Base-by-base conservation (phyloP, 345 rosid genomes). In the Clausena lansium region DNA sequence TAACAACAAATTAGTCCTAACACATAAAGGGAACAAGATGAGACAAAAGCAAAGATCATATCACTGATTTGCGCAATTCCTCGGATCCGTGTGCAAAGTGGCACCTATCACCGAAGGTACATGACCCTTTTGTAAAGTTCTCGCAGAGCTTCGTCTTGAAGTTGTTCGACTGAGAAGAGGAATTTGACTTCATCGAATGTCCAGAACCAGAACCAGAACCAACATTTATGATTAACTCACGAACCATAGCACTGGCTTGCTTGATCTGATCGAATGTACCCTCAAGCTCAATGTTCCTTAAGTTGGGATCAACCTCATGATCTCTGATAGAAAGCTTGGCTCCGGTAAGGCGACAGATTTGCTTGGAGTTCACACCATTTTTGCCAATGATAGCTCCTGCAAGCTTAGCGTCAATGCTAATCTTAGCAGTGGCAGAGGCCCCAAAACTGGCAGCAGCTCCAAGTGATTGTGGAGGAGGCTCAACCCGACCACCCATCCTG, bases 301-400 rank as follows among this genome's bases (percentile, higher is more conserved):
- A 77, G 78, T 86, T 91, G 2, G 98, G 92, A 76, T 97, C 97
- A 3, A 86, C 67, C 67, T 97, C 98, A 30, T 94, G 94, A 27
- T 97, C 98, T 70, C 93, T 87, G 33, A 97, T 94, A 17, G 98
- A 91, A 73, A 97, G 89, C 85, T 92, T 97, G 74, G 90, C 97
- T 58, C 99, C 99, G 0, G 99, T 94, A 19, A 86, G 82, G 5
- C 95, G 94, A 57, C 92, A 90, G 19, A 96, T 91, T 80, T 96
- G 99, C 84, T 94, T 96, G 3, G 99, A 92, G 84, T 90, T 89
- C 55, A 94, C 95, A 62, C 99, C 99, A 30, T 91, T 91, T 81
- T 94, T 96, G 45, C 99, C 99, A 9, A 96, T 96, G 78, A 96
- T 90, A 52, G 98, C 92, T 66, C 99, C 99, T 20, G 98, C 95